These are phyloP conservation scores for Niveomyces coronatus DNA, from an alignment of 2,329 filamentous ascomycete species.

Conservation along the genomic window DNA sequence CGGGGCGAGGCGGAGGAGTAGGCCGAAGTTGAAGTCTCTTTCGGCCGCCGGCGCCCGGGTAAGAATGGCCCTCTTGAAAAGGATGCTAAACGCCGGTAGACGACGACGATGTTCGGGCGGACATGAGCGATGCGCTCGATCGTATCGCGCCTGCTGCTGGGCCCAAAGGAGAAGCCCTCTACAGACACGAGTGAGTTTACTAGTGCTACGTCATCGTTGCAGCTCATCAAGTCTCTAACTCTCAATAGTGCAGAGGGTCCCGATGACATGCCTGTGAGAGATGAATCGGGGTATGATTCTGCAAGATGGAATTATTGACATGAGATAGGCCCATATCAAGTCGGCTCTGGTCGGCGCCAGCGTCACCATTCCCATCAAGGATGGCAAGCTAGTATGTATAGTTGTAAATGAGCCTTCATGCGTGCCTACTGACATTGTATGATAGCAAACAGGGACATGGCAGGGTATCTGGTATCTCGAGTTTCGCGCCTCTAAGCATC, in stretches of 20 bases:
- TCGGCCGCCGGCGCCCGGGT: no score
- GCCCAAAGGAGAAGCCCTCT: slow-evolving; percentile 60
- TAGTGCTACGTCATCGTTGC: slow-evolving; percentile 9
- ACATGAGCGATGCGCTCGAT: slow-evolving; percentile 93
- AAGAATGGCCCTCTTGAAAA: no score
- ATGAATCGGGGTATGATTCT: not conserved
- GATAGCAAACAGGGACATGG: slow-evolving; percentile 56
- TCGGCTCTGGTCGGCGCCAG: slow-evolving; percentile 80
- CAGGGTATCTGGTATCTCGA: slow-evolving; percentile 93
- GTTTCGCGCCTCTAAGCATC: slow-evolving; percentile 68
- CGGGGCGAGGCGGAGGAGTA: no score
- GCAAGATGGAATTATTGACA: not conserved
- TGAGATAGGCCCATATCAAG: slow-evolving; percentile 73
- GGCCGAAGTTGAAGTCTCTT: no score
- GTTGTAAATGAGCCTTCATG: no score
- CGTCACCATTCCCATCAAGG: slow-evolving; percentile 80
- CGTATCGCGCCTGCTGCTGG: slow-evolving; percentile 74
- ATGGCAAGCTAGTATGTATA: slow-evolving; percentile 59
- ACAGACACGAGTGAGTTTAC: slow-evolving; percentile 61
- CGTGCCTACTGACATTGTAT: slow-evolving; percentile 4
- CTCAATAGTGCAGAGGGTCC: slow-evolving; percentile 59
- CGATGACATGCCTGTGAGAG: slow-evolving; percentile 81
- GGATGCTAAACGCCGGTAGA: no score
- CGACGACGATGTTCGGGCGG: slow-evolving; percentile 71
- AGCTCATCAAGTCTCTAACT: not conserved